Base-by-base conservation (phyloP, 371 early-diverging fungal species). In the Apophysomyces elegans region DNA sequence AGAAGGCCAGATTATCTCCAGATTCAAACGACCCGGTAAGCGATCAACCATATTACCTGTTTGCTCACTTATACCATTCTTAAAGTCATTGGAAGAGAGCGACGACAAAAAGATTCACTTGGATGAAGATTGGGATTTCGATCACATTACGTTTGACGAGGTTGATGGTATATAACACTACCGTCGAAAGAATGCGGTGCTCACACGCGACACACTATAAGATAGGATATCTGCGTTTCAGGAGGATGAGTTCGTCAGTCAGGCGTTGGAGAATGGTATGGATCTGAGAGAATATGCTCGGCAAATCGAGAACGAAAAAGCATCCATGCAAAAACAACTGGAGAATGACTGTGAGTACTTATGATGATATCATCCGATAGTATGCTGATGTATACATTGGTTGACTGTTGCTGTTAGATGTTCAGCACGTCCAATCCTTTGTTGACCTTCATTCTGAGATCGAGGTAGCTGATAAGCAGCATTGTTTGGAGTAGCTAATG, bases 201-300 rank as follows among this genome's bases (percentile, higher is more conserved):
- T 16, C 9, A 36, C 9, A 14, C 7, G 26, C 56, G 26, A 44
- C 57, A 43, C 37, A 54, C 36, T 61, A 7, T 18, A 57, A 86
- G 87, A 86, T 56, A 80, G 84, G 37, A 83, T 90, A 37, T 82
- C 84, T 21, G 89, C 88, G 39, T 84, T 88, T 37, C 86, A 93
- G 59, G 91, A 93, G 71, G 93, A 95, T 71, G 90, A 85, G 57
- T 84, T 93, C 56, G 92, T 96, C 43, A 84, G 85, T 58, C 84
- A 91, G 45, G 92, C 93, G 3, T 78, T 96, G 39, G 88, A 88
- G 37, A 92, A 91, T 69, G 94, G 93, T 36, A 86, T 93, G 75
- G 95, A 95, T 76, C 81, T 96, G 62, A 84, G 93, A n/a, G 91
- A 92, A 69, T 93, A 95, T 76, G 91, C 93, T 13, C 86, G 77